Evolutionary conservation across 1,139 yeast species (phyloP).

Genomic region (Suhomyces terraborum): DNA sequence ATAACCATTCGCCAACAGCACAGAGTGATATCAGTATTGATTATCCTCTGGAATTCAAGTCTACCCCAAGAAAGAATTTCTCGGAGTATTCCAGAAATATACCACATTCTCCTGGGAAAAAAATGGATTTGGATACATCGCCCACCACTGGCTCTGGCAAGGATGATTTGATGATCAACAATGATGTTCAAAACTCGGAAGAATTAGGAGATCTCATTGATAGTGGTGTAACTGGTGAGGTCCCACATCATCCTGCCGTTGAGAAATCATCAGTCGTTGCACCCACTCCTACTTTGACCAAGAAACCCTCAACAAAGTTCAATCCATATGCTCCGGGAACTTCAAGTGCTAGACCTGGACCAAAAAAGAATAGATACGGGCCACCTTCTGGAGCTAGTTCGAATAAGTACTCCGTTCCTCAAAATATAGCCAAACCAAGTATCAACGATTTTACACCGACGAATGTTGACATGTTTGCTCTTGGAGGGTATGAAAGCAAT

Average conservation of each 20-base stretch:
- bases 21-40: conserved; percentile 39
- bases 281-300: conserved; percentile 16
- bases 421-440: conserved; percentile 5
- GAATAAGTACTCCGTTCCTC: conserved; percentile 21
- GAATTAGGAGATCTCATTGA: conserved; percentile 9
- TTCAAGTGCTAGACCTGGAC: conserved; percentile 6
- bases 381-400: conserved; percentile 24
- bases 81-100: conserved; percentile 1
- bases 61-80: conserved; percentile 21
- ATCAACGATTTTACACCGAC: not conserved
- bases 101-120: conserved; percentile 11
- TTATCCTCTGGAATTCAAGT: conserved; percentile 32
- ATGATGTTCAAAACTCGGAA: not conserved
- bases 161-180: conserved; percentile 13
- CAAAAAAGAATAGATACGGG: conserved; percentile 31
- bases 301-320: conserved; percentile 17
- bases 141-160: not conserved
- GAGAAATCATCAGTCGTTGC: conserved; percentile 8
- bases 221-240: not conserved
- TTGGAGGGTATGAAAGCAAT: conserved; percentile 19
- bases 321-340: conserved; percentile 48
- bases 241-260: not conserved
- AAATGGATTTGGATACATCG: conserved; percentile 4
- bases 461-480: conserved; percentile 42
- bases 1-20: conserved; percentile 31